phyloP scores from a whole-genome alignment of 2,329 filamentous ascomycete species.

The Pestalotiopsis sp. region DNA sequence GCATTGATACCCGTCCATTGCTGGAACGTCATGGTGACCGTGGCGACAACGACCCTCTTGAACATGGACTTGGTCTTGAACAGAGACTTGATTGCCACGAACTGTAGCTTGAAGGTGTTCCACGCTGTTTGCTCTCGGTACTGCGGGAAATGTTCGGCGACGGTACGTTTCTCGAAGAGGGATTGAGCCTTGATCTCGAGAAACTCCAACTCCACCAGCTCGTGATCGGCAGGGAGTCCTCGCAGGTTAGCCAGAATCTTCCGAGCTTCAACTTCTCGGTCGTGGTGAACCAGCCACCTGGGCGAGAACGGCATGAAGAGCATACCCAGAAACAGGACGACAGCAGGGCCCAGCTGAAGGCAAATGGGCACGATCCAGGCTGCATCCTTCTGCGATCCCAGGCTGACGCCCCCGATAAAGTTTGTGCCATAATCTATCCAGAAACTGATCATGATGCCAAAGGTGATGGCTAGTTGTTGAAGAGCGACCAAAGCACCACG shows the following conservation, averaged over 20 bases:
- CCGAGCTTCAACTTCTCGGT: slow-evolving; percentile 68
- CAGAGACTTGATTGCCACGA: slow-evolving; percentile 65
- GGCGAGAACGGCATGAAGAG: slow-evolving; percentile 81
- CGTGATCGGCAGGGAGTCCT: slow-evolving; percentile 61
- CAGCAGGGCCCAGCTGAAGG: slow-evolving; percentile 69
- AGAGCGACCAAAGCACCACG: slow-evolving; percentile 46
- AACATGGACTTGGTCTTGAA: slow-evolving; percentile 70
- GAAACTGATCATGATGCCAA: slow-evolving; percentile 67
- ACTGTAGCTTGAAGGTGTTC: slow-evolving; percentile 71
- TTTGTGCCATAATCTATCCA: slow-evolving; percentile 70
- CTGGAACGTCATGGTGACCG: slow-evolving; percentile 65
- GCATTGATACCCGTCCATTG: slow-evolving; percentile 57
- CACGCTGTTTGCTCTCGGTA: slow-evolving; percentile 59
- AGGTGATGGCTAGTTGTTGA: slow-evolving; percentile 56
- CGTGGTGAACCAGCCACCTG: slow-evolving; percentile 69
- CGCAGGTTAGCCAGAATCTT: slow-evolving; percentile 66
- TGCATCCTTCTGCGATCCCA: slow-evolving; percentile 59
- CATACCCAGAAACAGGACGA: slow-evolving; percentile 71
- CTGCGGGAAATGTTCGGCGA: slow-evolving; percentile 69
- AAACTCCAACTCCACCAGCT: slow-evolving; percentile 74
- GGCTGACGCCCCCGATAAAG: slow-evolving; percentile 58
- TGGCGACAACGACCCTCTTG: slow-evolving; percentile 65
- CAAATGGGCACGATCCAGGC: slow-evolving; percentile 77
- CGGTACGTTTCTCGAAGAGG: slow-evolving; percentile 73
- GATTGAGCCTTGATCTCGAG: slow-evolving; percentile 83